Percentiles rank a stretch among this genome's conserved stretches.
phyloP scores from a whole-genome alignment of 1,284 basidiomycete genomes.

The Marasmius tenuissimus region DNA sequence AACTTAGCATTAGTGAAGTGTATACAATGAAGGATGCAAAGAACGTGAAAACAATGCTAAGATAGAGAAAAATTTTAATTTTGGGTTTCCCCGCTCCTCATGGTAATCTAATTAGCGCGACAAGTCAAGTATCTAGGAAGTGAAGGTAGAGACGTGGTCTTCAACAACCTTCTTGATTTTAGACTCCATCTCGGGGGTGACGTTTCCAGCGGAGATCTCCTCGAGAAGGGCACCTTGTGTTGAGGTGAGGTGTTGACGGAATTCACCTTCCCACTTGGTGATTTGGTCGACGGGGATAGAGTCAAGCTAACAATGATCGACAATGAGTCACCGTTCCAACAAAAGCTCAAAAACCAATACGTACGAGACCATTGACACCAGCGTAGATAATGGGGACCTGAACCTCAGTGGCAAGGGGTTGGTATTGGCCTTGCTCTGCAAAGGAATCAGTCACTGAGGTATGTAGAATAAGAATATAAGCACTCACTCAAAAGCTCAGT shows the following conservation, averaged over 20 bases:
- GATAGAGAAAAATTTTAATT: not conserved
- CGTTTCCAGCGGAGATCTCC: conserved; percentile 81
- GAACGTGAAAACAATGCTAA: not conserved
- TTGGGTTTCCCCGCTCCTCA: not conserved
- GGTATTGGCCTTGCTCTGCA: conserved; percentile 96
- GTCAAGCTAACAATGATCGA: conserved; percentile 60
- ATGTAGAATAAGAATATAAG: not conserved
- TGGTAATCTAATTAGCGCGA: conserved; percentile 5
- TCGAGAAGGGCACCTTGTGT: conserved; percentile 71
- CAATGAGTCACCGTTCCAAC: conserved; percentile 2
- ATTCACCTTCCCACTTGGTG: conserved; percentile 90
- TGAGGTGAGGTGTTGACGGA: conserved; percentile 80
- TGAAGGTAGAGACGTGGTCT: conserved; percentile 84
- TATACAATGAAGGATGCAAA: not conserved
- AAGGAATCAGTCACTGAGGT: conserved; percentile 9
- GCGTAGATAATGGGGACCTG: conserved; percentile 99
- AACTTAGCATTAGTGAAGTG: not conserved
- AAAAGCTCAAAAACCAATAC: conserved; percentile 24
- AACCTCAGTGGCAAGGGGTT: conserved; percentile 88
- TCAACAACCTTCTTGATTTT: conserved; percentile 93
- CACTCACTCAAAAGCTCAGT: conserved; percentile 92
- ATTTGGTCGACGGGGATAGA: conserved; percentile 93
- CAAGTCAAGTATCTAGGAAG: conserved; percentile 47
- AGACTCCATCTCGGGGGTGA: conserved; percentile 88
- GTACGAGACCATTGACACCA: conserved; percentile 95